Percentiles rank a stretch among this genome's conserved stretches.
Conservation (phyloP, 768 basidiomycete genomes). For the Russula lepida region DNA sequence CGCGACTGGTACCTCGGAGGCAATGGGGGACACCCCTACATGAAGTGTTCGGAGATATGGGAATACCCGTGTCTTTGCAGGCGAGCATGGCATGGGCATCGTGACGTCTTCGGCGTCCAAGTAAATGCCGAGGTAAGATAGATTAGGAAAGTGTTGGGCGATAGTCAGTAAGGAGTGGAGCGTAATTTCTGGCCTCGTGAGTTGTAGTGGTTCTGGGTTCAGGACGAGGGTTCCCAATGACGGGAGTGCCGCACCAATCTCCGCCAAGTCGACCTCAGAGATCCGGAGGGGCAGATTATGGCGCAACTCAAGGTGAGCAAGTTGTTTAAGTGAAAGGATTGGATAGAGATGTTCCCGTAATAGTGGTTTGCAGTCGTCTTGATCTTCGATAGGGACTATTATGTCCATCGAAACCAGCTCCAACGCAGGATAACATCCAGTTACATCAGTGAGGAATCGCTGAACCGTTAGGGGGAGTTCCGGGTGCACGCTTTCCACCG, state of each 20-base stretch:
- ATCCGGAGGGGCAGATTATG: slow-evolving; percentile 19
- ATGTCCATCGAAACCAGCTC: slow-evolving; percentile 13
- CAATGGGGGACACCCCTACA: slow-evolving; percentile 19
- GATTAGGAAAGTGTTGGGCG: slow-evolving; percentile 14
- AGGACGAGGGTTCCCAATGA: slow-evolving; percentile 10
- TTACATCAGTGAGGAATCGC: slow-evolving; percentile 12
- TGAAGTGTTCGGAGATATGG: slow-evolving; percentile 7
- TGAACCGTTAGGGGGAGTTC: slow-evolving; percentile 7
- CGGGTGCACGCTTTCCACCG: slow-evolving; percentile 5
- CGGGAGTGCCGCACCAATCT: slow-evolving; percentile 17
- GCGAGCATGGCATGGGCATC: not conserved
- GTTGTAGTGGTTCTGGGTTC: slow-evolving; percentile 17
- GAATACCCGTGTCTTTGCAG: not conserved
- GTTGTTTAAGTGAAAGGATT: slow-evolving; percentile 16
- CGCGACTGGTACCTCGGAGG: slow-evolving; percentile 12
- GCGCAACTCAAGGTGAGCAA: slow-evolving; percentile 18
- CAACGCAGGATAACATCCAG: slow-evolving; percentile 13
- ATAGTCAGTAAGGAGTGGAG: slow-evolving; percentile 4
- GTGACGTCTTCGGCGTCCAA: slow-evolving; percentile 11
- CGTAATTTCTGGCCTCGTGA: slow-evolving; percentile 6
- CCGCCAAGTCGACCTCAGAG: slow-evolving; percentile 15
- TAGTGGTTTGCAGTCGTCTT: slow-evolving; percentile 6
- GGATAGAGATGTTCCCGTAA: slow-evolving; percentile 8
- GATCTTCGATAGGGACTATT: slow-evolving; percentile 4
- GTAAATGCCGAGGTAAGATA: slow-evolving; percentile 15